phyloP scores from a whole-genome alignment of 164 flowering plant species.

The Protea cynaroides region DNA sequence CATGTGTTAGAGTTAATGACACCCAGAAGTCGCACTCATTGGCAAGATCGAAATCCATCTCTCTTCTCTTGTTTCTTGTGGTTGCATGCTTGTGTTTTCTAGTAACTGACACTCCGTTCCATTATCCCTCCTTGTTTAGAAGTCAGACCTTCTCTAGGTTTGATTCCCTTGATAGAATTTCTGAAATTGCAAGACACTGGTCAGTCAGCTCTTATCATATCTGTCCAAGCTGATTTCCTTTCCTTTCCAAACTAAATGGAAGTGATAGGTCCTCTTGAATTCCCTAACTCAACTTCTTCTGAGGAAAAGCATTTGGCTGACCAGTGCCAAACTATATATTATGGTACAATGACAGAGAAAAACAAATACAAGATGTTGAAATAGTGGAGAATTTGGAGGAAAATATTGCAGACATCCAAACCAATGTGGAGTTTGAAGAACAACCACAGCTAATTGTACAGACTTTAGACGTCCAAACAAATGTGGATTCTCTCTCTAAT shows the following conservation, averaged over 20 bases:
- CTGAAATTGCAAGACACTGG: conserved; percentile 26
- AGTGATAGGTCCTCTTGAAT: conserved; percentile 15
- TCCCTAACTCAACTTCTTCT: conserved; percentile 28
- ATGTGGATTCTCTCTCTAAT: too few species aligned
- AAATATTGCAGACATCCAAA: conserved; percentile 1
- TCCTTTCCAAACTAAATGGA: conserved; percentile 16
- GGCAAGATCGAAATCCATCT: conserved; percentile 25
- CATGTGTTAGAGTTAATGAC: conserved; percentile 7
- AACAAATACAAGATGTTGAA: conserved; percentile 3
- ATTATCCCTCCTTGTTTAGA: conserved; percentile 7
- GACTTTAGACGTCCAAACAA: too few species aligned
- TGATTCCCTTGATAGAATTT: conserved; percentile 17
- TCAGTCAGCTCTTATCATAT: conserved; percentile 23
- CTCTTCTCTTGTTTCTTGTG: conserved; percentile 34
- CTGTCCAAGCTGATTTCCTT: conserved; percentile 18
- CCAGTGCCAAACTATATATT: conserved; percentile 4
- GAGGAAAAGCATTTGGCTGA: conserved; percentile 16
- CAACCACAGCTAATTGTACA: too few species aligned
- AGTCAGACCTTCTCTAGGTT: conserved; percentile 14
- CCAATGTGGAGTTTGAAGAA: neutral
- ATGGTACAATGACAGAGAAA: neutral
- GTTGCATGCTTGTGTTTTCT: conserved; percentile 31
- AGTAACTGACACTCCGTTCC: conserved; percentile 22
- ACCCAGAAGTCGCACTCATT: conserved; percentile 9
- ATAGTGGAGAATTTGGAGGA: conserved; percentile 14